Base-by-base conservation (phyloP, 148 eudicot species). In the Vaccinium macrocarpon region DNA sequence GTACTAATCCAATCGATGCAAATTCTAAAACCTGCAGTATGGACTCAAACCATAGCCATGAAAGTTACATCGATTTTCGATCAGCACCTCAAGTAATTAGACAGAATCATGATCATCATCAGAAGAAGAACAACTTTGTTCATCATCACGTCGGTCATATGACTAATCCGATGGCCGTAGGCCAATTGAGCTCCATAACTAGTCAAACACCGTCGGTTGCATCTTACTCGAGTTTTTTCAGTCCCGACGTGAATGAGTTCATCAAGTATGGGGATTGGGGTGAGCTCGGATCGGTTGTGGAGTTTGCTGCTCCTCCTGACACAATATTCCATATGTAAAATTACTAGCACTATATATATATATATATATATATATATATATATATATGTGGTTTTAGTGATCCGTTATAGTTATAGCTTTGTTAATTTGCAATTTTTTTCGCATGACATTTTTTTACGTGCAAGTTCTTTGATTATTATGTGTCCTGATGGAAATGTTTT, bases 251-350 rank as follows among this genome's bases (percentile, higher is more conserved):
- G 61, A 87, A 88, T 29, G 92, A 89, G 59, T 35, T 82, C 42
- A 73, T 89, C 46, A 87, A 86, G 68, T 87, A 82, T 76, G 89
- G 85, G 6, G 89, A 86, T 83, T 95, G 97, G 98, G 96, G 92
- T 86, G 98, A 95, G 66, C 90, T 95, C 62, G 89, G 83, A 76
- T 91, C 93, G 38, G 86, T 91, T 21, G 92, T 89, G 6, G 91
- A 88, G 73, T 86, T 85, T 78, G 88, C 89, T 38, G 83, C 84
- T 79, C 83, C 89, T 35, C 83, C 82, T 79, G 84, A 84, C 49
- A 79, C 78, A 53, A 23, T 64, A 64, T 52, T 38, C 23, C 80
- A 64, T 18, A n/a, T 73, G 57, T 70, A n/a, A 64, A 72, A 82
- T 46, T 23, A 66, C 15, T 66, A 52, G 46, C 6, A 42, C 9